These are phyloP conservation scores for Nepenthes mirabilis DNA, from an alignment of 148 eudicot species.

Conservation along the genomic window DNA sequence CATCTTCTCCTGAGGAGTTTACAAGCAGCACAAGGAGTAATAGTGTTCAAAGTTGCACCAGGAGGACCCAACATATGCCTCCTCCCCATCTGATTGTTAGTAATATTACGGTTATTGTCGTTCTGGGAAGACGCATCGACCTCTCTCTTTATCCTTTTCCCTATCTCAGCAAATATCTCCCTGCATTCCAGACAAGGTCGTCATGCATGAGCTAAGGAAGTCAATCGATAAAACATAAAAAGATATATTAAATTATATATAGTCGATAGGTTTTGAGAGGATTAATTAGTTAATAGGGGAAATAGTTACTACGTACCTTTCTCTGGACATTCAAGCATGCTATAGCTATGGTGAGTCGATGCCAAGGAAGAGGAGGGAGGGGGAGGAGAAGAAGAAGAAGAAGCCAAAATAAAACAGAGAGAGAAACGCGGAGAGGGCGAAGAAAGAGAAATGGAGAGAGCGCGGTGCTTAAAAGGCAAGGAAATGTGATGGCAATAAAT, in stretches of 20 bases:
- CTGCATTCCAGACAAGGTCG: not conserved
- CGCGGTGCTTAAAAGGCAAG: slow-evolving; percentile 23
- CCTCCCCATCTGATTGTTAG: slow-evolving; percentile 28
- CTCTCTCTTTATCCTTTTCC: slow-evolving; percentile 66
- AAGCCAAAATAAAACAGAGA: not conserved
- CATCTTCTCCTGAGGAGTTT: slow-evolving; percentile 76
- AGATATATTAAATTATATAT: too few relatives aligned
- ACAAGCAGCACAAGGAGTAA: slow-evolving; percentile 92
- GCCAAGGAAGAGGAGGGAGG: not conserved
- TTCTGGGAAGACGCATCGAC: slow-evolving; percentile 24
- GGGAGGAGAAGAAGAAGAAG: slow-evolving; percentile 6
- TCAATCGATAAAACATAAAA: too few relatives aligned
- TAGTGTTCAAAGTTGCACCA: slow-evolving; percentile 36
- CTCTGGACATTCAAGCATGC: slow-evolving; percentile 50
- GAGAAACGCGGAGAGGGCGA: slow-evolving; percentile 1
- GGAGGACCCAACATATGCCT: slow-evolving; percentile 39
- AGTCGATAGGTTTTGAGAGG: not conserved
- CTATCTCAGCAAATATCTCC: slow-evolving; percentile 34
- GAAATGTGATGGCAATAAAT: too few relatives aligned
- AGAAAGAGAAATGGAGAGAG: slow-evolving; percentile 3
- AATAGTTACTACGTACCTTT: slow-evolving; percentile 25
- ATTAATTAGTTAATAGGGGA: not conserved
- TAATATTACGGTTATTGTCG: not conserved
- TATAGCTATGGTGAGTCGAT: not conserved
- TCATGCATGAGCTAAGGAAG: not conserved